Base-by-base conservation (phyloP, 768 basidiomycete genomes). In the Psilocybe subaeruginosa region DNA sequence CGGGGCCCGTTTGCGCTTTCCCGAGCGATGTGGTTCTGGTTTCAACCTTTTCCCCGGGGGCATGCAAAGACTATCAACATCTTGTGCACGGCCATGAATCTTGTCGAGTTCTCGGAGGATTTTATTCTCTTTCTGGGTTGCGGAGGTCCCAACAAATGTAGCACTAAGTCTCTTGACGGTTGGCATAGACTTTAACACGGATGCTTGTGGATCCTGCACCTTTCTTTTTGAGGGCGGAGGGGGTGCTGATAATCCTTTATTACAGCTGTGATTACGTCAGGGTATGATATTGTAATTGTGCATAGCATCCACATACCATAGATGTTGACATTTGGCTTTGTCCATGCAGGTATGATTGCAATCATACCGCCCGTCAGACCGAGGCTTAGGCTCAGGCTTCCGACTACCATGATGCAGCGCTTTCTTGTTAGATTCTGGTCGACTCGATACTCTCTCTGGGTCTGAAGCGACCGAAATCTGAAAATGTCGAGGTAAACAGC, bases 331-430 rank as follows among this genome's bases (percentile, higher is more conserved):
- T 46, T 77, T 80, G 3, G 77, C 74, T 72, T 93, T 94, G 68
- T 92, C 86, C 70, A 89, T 91, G 80, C 93, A 95, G 19, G 81
- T 54, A 66, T 95, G 93, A 65, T 91, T 90, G 68, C 93, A 95
- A 53, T 91, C 92, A 41, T 59, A 62, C 50, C 45, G 54, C 39
- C 63, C 59, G 51, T 65, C 66, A 31, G 53, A 14, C n/a, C 62
- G 62, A 8, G 37, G 27, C 56, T 35, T 61, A 11, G 53, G 31
- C 19, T 54, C 61, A 4, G 29, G 17, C 4, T 27, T 52, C 12
- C 47, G 57, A 39, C 41, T 19, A 4, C 49, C 3, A 11, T 16
- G 41, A 16, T 35, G 33, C 33, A 43, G 11, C 11, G 11, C 41
- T 16, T 43, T 43, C 14, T 12, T 5, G 4, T 5, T 43, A 16